These are phyloP conservation scores for Beta lomatogona DNA, from an alignment of 179 eudicot species.

Conservation along the genomic window DNA sequence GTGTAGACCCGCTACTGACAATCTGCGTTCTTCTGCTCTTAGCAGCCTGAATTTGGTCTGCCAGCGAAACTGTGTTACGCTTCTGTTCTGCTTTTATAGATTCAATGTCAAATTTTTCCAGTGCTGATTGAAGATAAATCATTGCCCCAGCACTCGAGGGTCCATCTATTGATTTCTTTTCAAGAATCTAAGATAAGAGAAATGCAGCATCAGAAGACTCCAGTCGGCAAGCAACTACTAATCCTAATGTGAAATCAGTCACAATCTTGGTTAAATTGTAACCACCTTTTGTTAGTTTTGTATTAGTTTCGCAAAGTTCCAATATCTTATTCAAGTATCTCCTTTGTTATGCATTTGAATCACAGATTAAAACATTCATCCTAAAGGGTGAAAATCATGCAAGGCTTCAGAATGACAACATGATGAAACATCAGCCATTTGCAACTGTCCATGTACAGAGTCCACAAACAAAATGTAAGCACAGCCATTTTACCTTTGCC, in stretches of 20 bases:
- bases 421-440: background rate
- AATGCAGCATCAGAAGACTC: conserved; percentile 10
- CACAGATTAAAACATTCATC: background rate
- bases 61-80: conserved; percentile 59
- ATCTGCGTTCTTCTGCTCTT: conserved; percentile 52
- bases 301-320: too few relatives aligned
- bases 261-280: too few relatives aligned
- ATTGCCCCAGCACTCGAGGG: conserved; percentile 32
- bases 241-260: too few relatives aligned
- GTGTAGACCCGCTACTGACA: conserved; percentile 11
- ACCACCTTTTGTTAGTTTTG: background rate
- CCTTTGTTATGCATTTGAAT: too few relatives aligned
- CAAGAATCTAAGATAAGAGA: conserved; percentile 44
- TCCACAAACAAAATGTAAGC: background rate
- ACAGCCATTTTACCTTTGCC: conserved; percentile 48
- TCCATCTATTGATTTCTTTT: conserved; percentile 30
- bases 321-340: too few relatives aligned
- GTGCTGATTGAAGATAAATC: conserved; percentile 43
- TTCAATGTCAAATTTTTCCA: conserved; percentile 67
- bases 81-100: conserved; percentile 44
- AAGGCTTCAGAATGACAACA: background rate
- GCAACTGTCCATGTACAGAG: background rate
- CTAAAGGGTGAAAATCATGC: background rate
- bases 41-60: conserved; percentile 82
- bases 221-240: background rate